phyloP scores from a whole-genome alignment of 2,329 filamentous ascomycete genomes.

The Paracorniculantispora psalliotae region DNA sequence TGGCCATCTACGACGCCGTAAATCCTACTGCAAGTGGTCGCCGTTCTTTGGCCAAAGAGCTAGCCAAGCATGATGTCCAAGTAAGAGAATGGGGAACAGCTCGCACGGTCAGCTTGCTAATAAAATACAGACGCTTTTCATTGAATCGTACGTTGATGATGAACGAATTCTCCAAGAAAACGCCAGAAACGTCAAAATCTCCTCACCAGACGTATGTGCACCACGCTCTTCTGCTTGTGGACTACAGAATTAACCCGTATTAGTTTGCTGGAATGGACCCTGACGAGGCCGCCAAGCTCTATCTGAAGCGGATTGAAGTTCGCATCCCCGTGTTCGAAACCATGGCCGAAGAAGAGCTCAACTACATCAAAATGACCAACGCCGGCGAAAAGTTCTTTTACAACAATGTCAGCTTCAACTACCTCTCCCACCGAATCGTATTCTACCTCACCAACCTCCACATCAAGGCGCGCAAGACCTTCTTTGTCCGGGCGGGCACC shows the following conservation, averaged over 20 bases:
- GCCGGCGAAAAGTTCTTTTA: conserved; percentile 89
- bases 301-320: conserved; percentile 81
- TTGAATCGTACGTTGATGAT: conserved; percentile 93
- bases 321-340: conserved; percentile 96
- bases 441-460: conserved; percentile 98
- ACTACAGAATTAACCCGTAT: conserved; percentile 10
- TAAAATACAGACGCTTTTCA: conserved; percentile 79
- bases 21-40: conserved; percentile 83
- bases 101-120: not conserved
- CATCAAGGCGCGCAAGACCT: conserved; percentile 90
- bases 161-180: conserved; percentile 93
- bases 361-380: conserved; percentile 99
- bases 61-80: conserved; percentile 95
- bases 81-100: conserved; percentile 34
- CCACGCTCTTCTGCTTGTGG: not conserved
- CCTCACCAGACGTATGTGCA: conserved; percentile 78
- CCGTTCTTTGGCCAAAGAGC: conserved; percentile 84
- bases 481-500: conserved; percentile 84
- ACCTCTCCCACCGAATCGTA: conserved; percentile 92
- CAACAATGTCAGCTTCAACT: conserved; percentile 96
- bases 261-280: conserved; percentile 88
- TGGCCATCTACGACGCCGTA: conserved; percentile 97
- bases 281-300: conserved; percentile 87
- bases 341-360: conserved; percentile 89
- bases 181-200: conserved; percentile 95